Percentiles rank a stretch among this genome's conserved stretches.
phyloP scores from a whole-genome alignment of 441 rosid genomes.

The Raphanus hybrid region DNA sequence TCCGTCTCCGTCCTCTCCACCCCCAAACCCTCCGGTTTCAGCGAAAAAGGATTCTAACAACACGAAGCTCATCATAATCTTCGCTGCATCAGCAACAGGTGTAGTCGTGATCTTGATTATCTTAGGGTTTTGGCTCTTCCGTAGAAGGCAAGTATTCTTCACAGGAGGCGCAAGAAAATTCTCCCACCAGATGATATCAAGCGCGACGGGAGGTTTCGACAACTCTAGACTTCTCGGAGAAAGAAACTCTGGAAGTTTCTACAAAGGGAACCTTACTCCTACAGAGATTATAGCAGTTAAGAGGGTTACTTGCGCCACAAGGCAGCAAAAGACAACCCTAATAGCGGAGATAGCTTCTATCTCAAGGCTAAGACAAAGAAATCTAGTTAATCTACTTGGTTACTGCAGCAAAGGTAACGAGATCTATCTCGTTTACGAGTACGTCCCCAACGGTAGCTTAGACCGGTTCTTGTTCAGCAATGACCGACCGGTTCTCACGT shows the following conservation, averaged over 20 bases:
- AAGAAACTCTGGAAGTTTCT: constrained; percentile 32
- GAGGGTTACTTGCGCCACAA: constrained; percentile 36
- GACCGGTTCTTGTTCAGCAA: constrained; percentile 42
- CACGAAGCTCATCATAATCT: constrained; percentile 23
- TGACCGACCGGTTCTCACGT: constrained; percentile 37
- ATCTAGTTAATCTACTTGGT: constrained; percentile 36
- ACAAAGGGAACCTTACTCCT: constrained; percentile 31
- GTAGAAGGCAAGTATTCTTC: background rate
- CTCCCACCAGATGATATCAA: constrained; percentile 30
- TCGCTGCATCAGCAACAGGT: background rate
- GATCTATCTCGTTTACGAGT: constrained; percentile 32
- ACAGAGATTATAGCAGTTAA: constrained; percentile 32
- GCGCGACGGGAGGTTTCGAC: constrained; percentile 28
- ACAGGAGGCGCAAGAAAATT: constrained; percentile 21
- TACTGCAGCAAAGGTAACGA: constrained; percentile 37
- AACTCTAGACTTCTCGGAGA: constrained; percentile 31
- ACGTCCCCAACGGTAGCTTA: constrained; percentile 37
- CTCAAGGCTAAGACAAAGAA: constrained; percentile 32
- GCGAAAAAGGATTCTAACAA: background rate
- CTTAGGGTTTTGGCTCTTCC: background rate
- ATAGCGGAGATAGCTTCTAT: constrained; percentile 16
- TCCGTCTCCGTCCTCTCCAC: background rate
- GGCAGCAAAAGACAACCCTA: constrained; percentile 28
- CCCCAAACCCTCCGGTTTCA: constrained; percentile 8
- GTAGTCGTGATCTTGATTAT: constrained; percentile 1